These are phyloP conservation scores for Fistulifera solaris DNA, from an alignment of 108 stramenopile genomes.

Conservation along the genomic window DNA sequence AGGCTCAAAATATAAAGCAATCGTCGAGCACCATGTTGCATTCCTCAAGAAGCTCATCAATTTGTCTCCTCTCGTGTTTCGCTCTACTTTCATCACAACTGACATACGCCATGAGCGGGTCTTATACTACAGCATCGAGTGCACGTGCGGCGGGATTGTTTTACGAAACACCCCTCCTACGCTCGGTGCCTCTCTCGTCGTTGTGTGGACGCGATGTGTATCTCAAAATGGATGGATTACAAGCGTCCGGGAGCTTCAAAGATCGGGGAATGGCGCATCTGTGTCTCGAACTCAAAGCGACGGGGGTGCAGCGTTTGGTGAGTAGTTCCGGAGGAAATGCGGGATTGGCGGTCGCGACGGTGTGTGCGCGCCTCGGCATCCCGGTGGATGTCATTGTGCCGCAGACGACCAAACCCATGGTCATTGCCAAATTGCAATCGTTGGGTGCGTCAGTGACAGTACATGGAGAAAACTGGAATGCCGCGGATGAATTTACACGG, in stretches of 20 bases:
- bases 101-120: too few species aligned
- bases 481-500: constrained; percentile 64
- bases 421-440: constrained; percentile 59
- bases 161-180: constrained; percentile 43
- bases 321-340: constrained; percentile 68
- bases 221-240: constrained; percentile 63
- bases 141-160: constrained; percentile 3
- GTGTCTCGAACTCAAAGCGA: constrained; percentile 32
- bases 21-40: too few species aligned
- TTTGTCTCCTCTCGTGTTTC: too few species aligned
- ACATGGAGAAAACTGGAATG: constrained; percentile 87
- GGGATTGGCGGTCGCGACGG: constrained; percentile 72
- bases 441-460: constrained; percentile 79
- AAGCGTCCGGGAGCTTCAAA: constrained; percentile 66
- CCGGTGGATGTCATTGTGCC: constrained; percentile 73
- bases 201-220: constrained; percentile 47
- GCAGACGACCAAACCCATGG: constrained; percentile 73
- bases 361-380: constrained; percentile 48
- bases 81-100: too few species aligned
- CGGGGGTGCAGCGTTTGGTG: constrained; percentile 40
- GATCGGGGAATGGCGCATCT: constrained; percentile 78
- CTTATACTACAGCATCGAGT: too few species aligned
- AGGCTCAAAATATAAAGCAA: too few species aligned
- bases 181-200: constrained; percentile 41
- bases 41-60: too few species aligned